These are phyloP conservation scores for Ustilago curta DNA, from an alignment of 1,284 basidiomycete genomes.

Conservation along the genomic window DNA sequence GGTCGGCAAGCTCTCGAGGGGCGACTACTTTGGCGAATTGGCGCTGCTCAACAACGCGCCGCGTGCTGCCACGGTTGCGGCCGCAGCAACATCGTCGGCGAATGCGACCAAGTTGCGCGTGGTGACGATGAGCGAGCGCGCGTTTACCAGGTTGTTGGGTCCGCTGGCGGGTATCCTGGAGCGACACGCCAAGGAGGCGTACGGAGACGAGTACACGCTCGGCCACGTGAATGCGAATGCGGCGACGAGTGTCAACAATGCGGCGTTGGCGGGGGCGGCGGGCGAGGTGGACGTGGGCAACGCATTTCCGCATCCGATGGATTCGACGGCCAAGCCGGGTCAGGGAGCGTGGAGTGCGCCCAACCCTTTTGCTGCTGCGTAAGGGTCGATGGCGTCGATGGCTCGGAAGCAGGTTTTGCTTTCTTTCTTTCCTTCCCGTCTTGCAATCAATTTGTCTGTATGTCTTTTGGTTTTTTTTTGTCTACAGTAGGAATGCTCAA, in stretches of 20 bases:
- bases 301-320: slow-evolving; percentile 38
- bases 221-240: slow-evolving; percentile 8
- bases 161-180: slow-evolving; percentile 89
- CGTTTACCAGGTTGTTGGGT: slow-evolving; percentile 93
- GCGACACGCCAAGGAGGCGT: slow-evolving; percentile 75
- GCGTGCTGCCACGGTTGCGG: slow-evolving; percentile 92
- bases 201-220: slow-evolving; percentile 47
- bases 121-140: slow-evolving; percentile 89
- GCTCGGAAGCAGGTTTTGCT: neutral
- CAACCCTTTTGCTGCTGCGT: slow-evolving; percentile 48
- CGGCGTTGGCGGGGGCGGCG: slow-evolving; percentile 3
- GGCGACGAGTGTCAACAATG: slow-evolving; percentile 10
- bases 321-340: slow-evolving; percentile 43
- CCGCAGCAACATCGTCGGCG: slow-evolving; percentile 72
- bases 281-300: slow-evolving; percentile 3
- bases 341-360: slow-evolving; percentile 41
- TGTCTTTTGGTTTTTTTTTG: no score
- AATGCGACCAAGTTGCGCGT: slow-evolving; percentile 72
- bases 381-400: no score
- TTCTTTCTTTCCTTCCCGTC: neutral
- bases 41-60: slow-evolving; percentile 86
- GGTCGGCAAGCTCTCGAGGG: slow-evolving; percentile 83
- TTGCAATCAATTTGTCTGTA: no score
- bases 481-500: no score
- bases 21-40: slow-evolving; percentile 97